These are phyloP conservation scores for Aspergillus quadrilineatus DNA, from an alignment of 2,329 filamentous ascomycete genomes.

Conservation along the genomic window DNA sequence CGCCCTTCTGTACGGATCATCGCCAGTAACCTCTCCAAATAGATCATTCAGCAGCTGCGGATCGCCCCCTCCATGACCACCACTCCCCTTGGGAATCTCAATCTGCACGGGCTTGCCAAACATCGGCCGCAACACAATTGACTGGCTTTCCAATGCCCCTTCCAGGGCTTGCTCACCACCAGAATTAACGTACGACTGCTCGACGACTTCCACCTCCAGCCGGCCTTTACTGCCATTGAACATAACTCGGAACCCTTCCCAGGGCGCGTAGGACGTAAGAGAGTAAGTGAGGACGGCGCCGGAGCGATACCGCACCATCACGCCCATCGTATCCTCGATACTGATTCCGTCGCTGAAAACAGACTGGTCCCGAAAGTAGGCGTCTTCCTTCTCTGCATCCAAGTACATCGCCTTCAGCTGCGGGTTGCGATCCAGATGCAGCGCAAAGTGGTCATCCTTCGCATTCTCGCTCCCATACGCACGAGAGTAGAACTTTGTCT, in stretches of 20 bases:
- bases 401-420: conserved; percentile 61
- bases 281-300: conserved; percentile 60
- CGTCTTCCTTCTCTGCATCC: conserved; percentile 63
- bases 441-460: conserved; percentile 57
- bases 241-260: conserved; percentile 35
- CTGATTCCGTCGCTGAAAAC: conserved; percentile 64
- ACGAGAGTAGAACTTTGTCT: conserved; percentile 46
- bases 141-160: conserved; percentile 26
- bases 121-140: conserved; percentile 49
- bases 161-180: conserved; percentile 55
- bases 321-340: conserved; percentile 64
- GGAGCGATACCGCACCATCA: conserved; percentile 58
- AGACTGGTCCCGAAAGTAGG: conserved; percentile 61
- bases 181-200: conserved; percentile 57
- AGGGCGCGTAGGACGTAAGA: conserved; percentile 58
- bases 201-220: conserved; percentile 62
- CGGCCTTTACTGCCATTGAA: conserved; percentile 55
- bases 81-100: conserved; percentile 51
- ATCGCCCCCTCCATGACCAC: conserved; percentile 62
- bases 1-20: conserved; percentile 53
- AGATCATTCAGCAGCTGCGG: conserved; percentile 57
- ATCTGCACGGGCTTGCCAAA: conserved; percentile 59
- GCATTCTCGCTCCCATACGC: conserved; percentile 55
- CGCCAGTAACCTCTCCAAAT: conserved; percentile 49
- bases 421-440: conserved; percentile 54